Evolutionary conservation across 139 green algal species (phyloP), one percentile per base, ranked within the genome.

Genomic region (Chlorella ohadii): DNA sequence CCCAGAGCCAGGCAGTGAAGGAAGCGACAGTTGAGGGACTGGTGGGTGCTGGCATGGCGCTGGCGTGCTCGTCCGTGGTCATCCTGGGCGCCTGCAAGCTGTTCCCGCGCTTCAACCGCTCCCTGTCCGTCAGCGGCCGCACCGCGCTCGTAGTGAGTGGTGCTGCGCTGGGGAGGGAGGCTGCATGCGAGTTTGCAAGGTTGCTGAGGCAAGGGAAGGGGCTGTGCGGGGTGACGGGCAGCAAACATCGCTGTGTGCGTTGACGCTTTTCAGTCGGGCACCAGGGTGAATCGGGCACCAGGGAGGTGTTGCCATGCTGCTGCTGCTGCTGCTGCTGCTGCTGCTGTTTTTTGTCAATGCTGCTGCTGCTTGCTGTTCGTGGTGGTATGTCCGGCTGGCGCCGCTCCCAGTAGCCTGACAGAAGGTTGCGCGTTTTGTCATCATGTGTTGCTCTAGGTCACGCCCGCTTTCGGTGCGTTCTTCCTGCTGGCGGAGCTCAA

Each of bases 401-500:
- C 57, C 7, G 1, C 36, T 41, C 20, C 22, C 55, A 51, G 57
- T 70, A 3, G 27, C 38, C 6, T 47, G 34, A 15, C 61, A 28
- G 16, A 28, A 38, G 63, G 27, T 31, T 3, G 28, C 16, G n/a
- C 13, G 20, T 67, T 68, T 71, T n/a, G 5, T 39, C 2, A 0
- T 41, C 3, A 4, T 41, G 31, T 27, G n/a, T 31, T 68, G 9
- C 59, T 13, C 61, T 66, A 92, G 88, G 88, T 88, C 23, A 67
- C 84, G 4, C 90, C 90, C 17, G 72, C 73, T 13, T 93, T 93
- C 73, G 88, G 79, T 16, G 66, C 85, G 33, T 93, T 89, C 39
- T 92, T 90, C 34, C 71, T 93, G 41, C 57, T 87, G 22, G 68
- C 79, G 13, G 88, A 93, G 85, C 80, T 92, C 17, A 75, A 61